These are phyloP conservation scores for Mariannaea elegans DNA, from an alignment of 2,329 filamentous ascomycete genomes.

Conservation along the genomic window DNA sequence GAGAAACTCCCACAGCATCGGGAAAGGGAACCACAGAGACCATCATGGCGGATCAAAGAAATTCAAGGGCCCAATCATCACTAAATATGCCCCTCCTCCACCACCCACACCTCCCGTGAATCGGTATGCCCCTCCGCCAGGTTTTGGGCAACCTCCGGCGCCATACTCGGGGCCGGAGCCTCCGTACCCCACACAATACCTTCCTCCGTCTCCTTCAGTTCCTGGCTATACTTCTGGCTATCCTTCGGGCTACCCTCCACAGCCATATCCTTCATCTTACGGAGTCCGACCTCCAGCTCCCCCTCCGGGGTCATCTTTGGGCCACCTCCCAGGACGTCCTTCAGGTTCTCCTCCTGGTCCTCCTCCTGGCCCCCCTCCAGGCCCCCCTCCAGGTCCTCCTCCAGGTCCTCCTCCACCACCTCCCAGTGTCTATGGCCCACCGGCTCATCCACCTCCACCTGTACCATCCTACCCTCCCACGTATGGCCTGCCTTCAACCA, in stretches of 20 bases:
- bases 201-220: constrained; percentile 33
- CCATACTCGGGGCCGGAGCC: constrained; percentile 38
- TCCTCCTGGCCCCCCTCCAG: no score
- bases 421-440: constrained; percentile 8
- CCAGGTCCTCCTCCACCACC: constrained; percentile 16
- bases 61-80: constrained; percentile 46
- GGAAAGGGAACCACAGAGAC: constrained; percentile 39
- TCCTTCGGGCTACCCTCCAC: constrained; percentile 35
- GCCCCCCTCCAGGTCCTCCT: constrained; percentile 22
- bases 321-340: constrained; percentile 19
- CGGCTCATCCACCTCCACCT: constrained; percentile 23
- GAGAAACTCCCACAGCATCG: constrained; percentile 44
- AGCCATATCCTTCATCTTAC: constrained; percentile 38
- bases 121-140: constrained; percentile 38
- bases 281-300: constrained; percentile 34
- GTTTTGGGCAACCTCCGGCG: constrained; percentile 35
- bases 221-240: constrained; percentile 39
- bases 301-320: constrained; percentile 27
- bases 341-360: constrained; percentile 24
- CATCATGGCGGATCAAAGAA: constrained; percentile 44
- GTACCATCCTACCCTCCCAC: constrained; percentile 32
- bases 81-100: constrained; percentile 46
- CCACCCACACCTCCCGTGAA: constrained; percentile 21
- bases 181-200: constrained; percentile 35
- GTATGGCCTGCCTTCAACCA: constrained; percentile 32